A percentile compares a stretch with the other conserved stretches of the same genome.
Conservation (phyloP, 371 early-diverging fungal genomes). For the Mortierella sp. region DNA sequence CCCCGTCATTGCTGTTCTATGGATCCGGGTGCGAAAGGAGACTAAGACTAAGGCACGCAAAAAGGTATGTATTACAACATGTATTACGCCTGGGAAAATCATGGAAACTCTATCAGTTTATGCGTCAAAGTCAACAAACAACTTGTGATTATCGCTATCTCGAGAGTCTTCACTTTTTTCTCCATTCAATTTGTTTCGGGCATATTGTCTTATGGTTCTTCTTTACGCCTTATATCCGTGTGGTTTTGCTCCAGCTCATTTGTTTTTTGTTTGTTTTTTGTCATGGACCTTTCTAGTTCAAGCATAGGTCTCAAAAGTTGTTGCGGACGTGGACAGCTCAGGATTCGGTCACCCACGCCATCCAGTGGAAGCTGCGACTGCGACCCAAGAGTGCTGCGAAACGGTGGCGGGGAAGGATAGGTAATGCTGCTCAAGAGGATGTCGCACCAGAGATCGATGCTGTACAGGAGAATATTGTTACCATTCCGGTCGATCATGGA, state of each 20-base stretch:
- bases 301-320: slow-evolving; percentile 34
- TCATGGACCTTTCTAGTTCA: slow-evolving; percentile 40
- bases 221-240: not conserved
- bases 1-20: slow-evolving; percentile 34
- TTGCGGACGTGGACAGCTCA: slow-evolving; percentile 39
- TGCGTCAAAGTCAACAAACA: not conserved
- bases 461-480: too few relatives aligned
- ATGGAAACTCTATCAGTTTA: too few relatives aligned
- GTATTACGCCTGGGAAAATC: not conserved
- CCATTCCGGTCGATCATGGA: too few relatives aligned
- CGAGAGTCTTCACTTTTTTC: not conserved
- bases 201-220: too few relatives aligned
- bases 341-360: slow-evolving; percentile 31
- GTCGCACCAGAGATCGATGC: not conserved
- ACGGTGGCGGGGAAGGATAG: not conserved
- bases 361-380: slow-evolving; percentile 45
- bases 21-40: slow-evolving; percentile 42
- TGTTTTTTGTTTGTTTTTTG: too few relatives aligned
- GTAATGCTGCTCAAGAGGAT: too few relatives aligned
- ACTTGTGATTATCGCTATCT: not conserved
- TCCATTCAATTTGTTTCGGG: too few relatives aligned
- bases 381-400: slow-evolving; percentile 20
- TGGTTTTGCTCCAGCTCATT: too few relatives aligned
- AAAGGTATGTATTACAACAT: slow-evolving; percentile 15
- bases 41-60: slow-evolving; percentile 28